Base-by-base conservation (phyloP, 371 early-diverging fungal species). In the Mortierella sp. region DNA sequence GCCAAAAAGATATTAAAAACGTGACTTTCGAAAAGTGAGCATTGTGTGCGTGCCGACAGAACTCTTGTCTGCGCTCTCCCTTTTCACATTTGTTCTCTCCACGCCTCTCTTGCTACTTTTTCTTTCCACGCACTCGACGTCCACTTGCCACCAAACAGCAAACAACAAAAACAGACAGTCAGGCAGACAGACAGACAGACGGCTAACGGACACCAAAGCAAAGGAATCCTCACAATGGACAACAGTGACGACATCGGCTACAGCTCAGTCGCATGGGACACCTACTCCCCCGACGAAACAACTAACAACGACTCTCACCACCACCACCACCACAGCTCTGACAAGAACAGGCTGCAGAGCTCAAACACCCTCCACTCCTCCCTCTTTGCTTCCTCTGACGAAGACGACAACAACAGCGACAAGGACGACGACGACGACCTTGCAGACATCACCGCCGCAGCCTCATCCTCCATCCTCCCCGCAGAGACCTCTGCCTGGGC, bases 401-500 rank as follows among this genome's bases (percentile, higher is more conserved):
- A 76, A 2, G 80, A 80, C n/a, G 67, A 67, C 29, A 58, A 58
- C 40, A 37, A 66, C 19, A 34, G 45, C 44, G 39, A 52, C 52
- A 14, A 43, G 14, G 34, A 7, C 31, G 14, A 29, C 48, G 24
- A 82, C 37, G 77, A 81, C 64, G 74, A 77, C 66, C 63, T 77
- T 14, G 45, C 70, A 2, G 75, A 75, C 78, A 71, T 78, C 50
- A 61, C 72, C 22, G 76, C 72, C 31, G 73, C 74, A 3, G 66
- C 83, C 31, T 82, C 83, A 13, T 78, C 83, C 22, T 34, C 70
- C 72, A 82, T 82, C 65, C 72, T 82, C 1, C 83, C 83, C n/a
- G 78, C 83, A 67, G 83, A 82, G 70, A 75, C 83, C 7, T 82
- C 83, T 13, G 83, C 83, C 19, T 82, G 83, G 83, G 83, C 83